Evolutionary conservation across 1,284 basidiomycete species (phyloP).

Genomic region (Ganoderma leucocontextum): DNA sequence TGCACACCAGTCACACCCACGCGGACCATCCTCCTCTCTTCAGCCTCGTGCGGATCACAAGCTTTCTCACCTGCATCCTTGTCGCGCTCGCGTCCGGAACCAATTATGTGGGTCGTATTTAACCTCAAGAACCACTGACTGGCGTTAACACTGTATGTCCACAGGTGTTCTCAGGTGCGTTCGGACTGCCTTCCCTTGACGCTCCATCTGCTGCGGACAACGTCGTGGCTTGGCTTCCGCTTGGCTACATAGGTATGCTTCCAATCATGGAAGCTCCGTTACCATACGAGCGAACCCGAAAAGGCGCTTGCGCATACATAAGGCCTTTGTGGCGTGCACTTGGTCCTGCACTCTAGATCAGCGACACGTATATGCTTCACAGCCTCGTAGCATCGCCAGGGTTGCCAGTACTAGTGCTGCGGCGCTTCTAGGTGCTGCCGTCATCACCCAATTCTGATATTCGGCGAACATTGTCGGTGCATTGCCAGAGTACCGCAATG

Average conservation of each 20-base stretch:
- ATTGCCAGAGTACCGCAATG: background rate
- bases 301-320: background rate
- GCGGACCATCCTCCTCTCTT: constrained; percentile 43
- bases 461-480: background rate
- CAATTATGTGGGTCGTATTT: constrained; percentile 63
- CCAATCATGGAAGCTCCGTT: background rate
- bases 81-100: constrained; percentile 73
- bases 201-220: background rate
- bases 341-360: background rate
- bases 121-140: background rate
- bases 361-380: constrained; percentile 7
- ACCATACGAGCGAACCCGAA: background rate
- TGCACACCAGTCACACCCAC: constrained; percentile 29
- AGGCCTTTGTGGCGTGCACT: background rate
- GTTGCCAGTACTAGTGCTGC: background rate
- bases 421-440: background rate
- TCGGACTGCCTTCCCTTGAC: background rate
- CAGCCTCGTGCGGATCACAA: constrained; percentile 52
- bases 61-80: constrained; percentile 61
- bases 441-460: background rate
- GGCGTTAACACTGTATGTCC: constrained; percentile 46
- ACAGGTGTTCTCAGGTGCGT: constrained; percentile 52
- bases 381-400: constrained; percentile 3
- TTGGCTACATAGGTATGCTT: background rate
- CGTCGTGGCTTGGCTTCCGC: background rate